phyloP scores from a whole-genome alignment of 768 basidiomycete species.

The Serendipita sp. region DNA sequence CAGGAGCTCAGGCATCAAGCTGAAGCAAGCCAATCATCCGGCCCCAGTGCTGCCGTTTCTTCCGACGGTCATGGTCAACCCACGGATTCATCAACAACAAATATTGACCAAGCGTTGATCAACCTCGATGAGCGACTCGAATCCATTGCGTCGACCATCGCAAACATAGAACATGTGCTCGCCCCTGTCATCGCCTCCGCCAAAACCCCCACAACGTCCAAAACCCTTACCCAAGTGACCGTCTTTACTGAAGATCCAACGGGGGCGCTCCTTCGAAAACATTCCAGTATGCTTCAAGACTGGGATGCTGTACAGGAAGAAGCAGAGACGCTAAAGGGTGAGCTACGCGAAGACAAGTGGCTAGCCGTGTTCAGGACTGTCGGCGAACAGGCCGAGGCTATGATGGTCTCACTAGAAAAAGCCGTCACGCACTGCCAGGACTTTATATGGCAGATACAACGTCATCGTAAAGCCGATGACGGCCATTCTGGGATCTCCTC shows the following conservation, averaged over 20 bases:
- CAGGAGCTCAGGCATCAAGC: conserved; percentile 85
- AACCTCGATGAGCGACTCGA: conserved; percentile 66
- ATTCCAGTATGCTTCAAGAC: conserved; percentile 51
- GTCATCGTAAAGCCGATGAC: conserved; percentile 20
- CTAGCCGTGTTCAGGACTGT: conserved; percentile 87
- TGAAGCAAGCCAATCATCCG: conserved; percentile 29
- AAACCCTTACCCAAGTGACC: conserved; percentile 19
- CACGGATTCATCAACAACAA: conserved; percentile 21
- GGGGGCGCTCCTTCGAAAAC: conserved; percentile 48
- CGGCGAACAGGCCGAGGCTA: conserved; percentile 87
- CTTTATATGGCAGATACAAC: conserved; percentile 72
- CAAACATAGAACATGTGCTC: conserved; percentile 46
- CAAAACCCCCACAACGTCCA: conserved; percentile 27
- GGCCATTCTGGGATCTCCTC: conserved; percentile 17
- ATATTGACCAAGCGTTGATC: conserved; percentile 71
- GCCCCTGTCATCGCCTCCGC: conserved; percentile 38
- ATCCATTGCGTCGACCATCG: conserved; percentile 53
- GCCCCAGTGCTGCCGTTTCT: conserved; percentile 23
- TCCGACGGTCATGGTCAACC: conserved; percentile 19
- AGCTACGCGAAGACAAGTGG: conserved; percentile 96
- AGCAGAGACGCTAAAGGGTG: conserved; percentile 68
- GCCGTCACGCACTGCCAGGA: conserved; percentile 82
- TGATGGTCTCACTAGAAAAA: conserved; percentile 95
- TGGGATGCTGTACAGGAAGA: conserved; percentile 74
- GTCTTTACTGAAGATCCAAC: conserved; percentile 25